Evolutionary conservation across 169 alveolate genomes (phyloP), one percentile per base, ranked within the genome.

Genomic region (Babesia ovis): DNA sequence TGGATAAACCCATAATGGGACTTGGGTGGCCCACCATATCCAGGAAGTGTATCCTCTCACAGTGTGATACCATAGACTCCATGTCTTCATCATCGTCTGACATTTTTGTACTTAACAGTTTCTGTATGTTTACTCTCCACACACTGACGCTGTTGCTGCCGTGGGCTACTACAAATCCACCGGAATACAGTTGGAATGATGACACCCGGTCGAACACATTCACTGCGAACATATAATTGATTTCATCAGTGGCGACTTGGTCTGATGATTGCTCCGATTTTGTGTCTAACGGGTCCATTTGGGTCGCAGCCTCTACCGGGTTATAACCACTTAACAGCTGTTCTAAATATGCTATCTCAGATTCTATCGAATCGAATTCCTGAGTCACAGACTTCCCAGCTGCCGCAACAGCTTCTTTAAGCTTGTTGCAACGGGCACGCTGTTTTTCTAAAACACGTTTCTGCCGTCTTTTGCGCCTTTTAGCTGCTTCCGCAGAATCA

Each of bases 241-340:
- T 53, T 69, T 39, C 82, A 64, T 59, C 91, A 61, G 62, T 59
- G 60, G 61, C 84, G 37, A 20, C 83, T 20, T 68, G 76, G n/a
- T 55, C 85, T 31, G 42, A 62, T 55, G 32, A 35, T 39, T 20
- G 73, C 29, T 31, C 73, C 42, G 61, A 2, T 2, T 22, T 8
- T 3, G 31, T 41, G 14, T 31, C 55, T 12, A 32, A 22, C 25
- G 67, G 51, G 34, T 68, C 69, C 20, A 48, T 12, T 18, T 12
- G 32, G 14, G n/a, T 39, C n/a, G n/a, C n/a, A 14, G 46, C 14
- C 34, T 29, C 72, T 18, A 20, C 46, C 32, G 51, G 56, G 46
- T 12, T 29, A 22, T 16, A 4, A 3, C 81, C 83, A 35, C 74
- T 72, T 31, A 72, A 72, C 54, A 61, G 41, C 45, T 37, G 3